Conservation (phyloP, 768 basidiomycete species). For the Suillus paluster region DNA sequence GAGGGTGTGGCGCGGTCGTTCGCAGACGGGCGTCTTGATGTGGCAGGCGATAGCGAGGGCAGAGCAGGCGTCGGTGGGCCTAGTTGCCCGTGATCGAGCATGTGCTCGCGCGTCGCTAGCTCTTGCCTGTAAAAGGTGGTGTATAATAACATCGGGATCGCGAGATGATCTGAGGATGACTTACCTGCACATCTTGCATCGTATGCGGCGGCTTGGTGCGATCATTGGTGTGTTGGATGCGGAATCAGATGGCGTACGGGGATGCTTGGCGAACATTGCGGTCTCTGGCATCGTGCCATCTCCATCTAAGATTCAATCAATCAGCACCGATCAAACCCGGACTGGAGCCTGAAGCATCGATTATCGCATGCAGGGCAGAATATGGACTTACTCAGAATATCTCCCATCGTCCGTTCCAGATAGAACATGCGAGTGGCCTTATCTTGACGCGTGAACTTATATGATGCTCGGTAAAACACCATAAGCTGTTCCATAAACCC, state of each 20-base stretch:
- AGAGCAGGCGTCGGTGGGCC: slow-evolving; percentile 66
- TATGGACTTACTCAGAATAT: slow-evolving; percentile 73
- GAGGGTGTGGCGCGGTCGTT: slow-evolving; percentile 24
- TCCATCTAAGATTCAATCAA: slow-evolving; percentile 55
- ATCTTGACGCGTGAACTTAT: slow-evolving; percentile 66
- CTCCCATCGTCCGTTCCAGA: slow-evolving; percentile 71
- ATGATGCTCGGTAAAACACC: slow-evolving; percentile 75
- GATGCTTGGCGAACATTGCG: slow-evolving; percentile 79
- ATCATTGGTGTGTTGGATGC: slow-evolving; percentile 60
- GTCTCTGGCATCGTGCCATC: slow-evolving; percentile 67
- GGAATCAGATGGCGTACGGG: slow-evolving; percentile 66
- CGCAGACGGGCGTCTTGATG: slow-evolving; percentile 48
- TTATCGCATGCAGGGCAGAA: slow-evolving; percentile 4
- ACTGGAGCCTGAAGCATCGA: not conserved
- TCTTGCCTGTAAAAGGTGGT: slow-evolving; percentile 57
- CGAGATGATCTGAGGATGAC: slow-evolving; percentile 17
- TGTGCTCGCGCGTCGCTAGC: slow-evolving; percentile 88
- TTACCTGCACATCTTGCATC: slow-evolving; percentile 92
- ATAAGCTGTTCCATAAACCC: slow-evolving; percentile 83
- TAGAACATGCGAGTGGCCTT: slow-evolving; percentile 83
- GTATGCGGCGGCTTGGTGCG: slow-evolving; percentile 64
- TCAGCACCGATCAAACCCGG: slow-evolving; percentile 6
- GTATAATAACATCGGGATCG: not conserved
- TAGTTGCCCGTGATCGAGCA: slow-evolving; percentile 88
- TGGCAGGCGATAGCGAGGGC: slow-evolving; percentile 47